Base-by-base conservation (phyloP, 2,329 filamentous ascomycete genomes). In the Cordyceps javanica region DNA sequence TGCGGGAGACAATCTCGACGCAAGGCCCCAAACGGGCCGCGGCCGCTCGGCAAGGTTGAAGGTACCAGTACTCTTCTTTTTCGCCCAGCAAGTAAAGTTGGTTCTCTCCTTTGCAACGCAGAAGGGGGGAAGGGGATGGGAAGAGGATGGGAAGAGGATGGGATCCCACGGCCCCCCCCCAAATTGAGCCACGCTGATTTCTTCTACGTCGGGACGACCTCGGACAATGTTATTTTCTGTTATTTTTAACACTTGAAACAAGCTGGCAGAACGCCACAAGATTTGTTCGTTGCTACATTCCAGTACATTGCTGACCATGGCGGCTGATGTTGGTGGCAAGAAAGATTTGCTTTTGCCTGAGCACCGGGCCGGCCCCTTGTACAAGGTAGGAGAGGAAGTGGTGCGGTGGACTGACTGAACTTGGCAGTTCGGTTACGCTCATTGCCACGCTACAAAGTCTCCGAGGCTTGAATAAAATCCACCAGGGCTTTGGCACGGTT, bases 281-380 rank as follows among this genome's bases (percentile, higher is more conserved):
- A 53, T 36, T 46, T 41, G 32, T 55, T 53, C 25, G 50, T 32
- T 23, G 50, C 7, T 5, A 26, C 9, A n/a, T 6, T 23, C n/a
- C n/a, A n/a, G n/a, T n/a, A n/a, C n/a, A n/a, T n/a, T n/a, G n/a
- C n/a, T n/a, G n/a, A n/a, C n/a, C n/a, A n/a, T n/a, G n/a, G n/a
- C n/a, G n/a, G 32, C 10, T 34, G 14, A 13, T 28, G 23, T 42
- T 42, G 32, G 21, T 53, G 38, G 50, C 38, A 32, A 44, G 10
- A 19, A 57, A 44, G 45, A 57, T 49, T 57, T 50, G 54, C 54
- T 57, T 48, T 39, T 41, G n/a, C 34, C 39, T 36, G 52, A 45
- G 28, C 52, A 51, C 39, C 52, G 52, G 52, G 39, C 52, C 52
- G 52, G 52, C 26, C 52, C 52, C 52, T 46, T 46, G 52, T 42